These are phyloP conservation scores for Leavenworthia alabamica DNA, from an alignment of 345 rosid genomes.

Conservation along the genomic window DNA sequence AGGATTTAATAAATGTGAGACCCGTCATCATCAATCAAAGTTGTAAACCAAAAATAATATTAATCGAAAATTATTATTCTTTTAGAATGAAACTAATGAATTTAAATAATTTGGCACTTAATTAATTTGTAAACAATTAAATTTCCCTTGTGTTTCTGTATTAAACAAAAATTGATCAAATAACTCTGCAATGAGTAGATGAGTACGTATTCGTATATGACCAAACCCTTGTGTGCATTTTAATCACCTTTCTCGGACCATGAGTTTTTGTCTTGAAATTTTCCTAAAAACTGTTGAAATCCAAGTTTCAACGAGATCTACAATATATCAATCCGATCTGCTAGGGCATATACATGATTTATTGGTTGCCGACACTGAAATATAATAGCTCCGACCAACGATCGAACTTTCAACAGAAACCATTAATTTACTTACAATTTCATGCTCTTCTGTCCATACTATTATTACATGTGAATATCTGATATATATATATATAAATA, in stretches of 20 bases:
- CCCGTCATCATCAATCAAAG: neutral
- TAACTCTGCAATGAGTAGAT: neutral
- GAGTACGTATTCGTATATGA: neutral
- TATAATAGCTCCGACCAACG: neutral
- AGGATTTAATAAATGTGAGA: neutral
- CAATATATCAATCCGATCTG: neutral
- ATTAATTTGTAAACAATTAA: neutral
- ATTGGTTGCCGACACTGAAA: conserved; percentile 1
- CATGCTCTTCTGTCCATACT: neutral
- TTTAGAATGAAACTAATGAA: neutral
- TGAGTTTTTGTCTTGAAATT: neutral
- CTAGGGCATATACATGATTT: neutral
- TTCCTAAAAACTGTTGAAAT: no score
- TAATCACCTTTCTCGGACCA: neutral
- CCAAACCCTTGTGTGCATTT: neutral
- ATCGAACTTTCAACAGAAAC: neutral
- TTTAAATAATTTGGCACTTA: neutral
- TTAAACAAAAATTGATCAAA: neutral
- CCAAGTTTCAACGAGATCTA: neutral
- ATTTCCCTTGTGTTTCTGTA: neutral
- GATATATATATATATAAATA: neutral
- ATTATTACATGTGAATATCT: neutral
- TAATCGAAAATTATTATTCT: neutral
- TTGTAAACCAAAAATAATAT: conserved; percentile 8
- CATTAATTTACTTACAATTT: neutral